Base-by-base conservation (phyloP, 1,284 basidiomycete genomes). In the Ustilago bromivora region DNA sequence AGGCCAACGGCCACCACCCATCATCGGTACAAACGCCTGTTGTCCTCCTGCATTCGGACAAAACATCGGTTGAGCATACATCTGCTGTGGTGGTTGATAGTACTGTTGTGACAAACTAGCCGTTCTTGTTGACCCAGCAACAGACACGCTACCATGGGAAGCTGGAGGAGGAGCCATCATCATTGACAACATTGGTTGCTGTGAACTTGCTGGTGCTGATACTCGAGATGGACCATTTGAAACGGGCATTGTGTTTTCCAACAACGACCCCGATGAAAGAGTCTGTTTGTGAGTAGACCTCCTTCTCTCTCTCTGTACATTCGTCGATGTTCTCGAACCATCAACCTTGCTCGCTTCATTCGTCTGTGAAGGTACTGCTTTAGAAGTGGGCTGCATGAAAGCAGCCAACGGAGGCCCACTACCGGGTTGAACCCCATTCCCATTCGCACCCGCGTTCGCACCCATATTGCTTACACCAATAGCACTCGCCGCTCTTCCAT, bases 151-250 rank as follows among this genome's bases (percentile, higher is more conserved):
- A 15, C 28, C 31, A 13, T 51, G 49, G 8, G 28, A 11, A 32
- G 66, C 17, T 1, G 76, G 71, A 15, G 76, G 76, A 23, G 76
- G 57, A 2, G 71, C 71, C 71, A 78, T 73, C 76, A 78, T 78
- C 76, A 78, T 78, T 31, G 76, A 75, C 46, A 75, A 41, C 76
- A 75, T 78, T 1, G 71, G 71, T 55, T 64, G 65, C 41, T 55
- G 49, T 38, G 64, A 56, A 7, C 23, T 35, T 13, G 32, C 35
- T 15, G 41, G 13, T 3, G 17, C 31, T 23, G 38, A 12, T 32
- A 28, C 49, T 28, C 23, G 23, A 4, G 49, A 19, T 32, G 15
- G 19, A 23, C 55, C 54, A 23, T 65, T 56, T 5, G 46, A n/a
- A 46, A 19, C 11, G 1, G 47, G 15, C 3, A 28, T 19, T 3